These are phyloP conservation scores for Boletellus sp. DNA, from an alignment of 768 basidiomycete species.

Conservation along the genomic window DNA sequence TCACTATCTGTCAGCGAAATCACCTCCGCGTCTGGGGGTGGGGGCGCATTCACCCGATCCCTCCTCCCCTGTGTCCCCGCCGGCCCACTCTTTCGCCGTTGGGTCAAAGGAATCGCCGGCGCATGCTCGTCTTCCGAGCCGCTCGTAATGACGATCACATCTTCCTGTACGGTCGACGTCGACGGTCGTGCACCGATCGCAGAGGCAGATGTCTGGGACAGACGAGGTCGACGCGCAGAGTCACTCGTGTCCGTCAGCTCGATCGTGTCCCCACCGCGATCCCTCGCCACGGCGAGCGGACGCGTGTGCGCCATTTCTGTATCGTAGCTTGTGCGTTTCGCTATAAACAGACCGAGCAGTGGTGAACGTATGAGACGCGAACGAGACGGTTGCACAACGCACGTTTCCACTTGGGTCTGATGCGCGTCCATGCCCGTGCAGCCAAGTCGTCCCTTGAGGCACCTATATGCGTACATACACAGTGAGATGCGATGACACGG, in stretches of 20 bases:
- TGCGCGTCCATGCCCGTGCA: constrained; percentile 11
- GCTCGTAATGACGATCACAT: constrained; percentile 26
- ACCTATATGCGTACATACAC: neutral
- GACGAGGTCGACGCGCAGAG: constrained; percentile 1
- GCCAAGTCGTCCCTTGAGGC: neutral
- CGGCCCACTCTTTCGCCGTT: constrained; percentile 1
- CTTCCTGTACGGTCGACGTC: neutral
- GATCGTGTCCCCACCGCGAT: constrained; percentile 4
- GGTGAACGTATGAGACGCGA: neutral
- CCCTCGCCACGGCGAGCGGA: constrained; percentile 11
- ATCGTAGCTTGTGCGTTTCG: constrained; percentile 8
- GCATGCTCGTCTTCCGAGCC: constrained; percentile 14
- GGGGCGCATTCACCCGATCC: constrained; percentile 1
- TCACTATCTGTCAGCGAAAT: constrained; percentile 32
- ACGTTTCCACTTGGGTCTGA: constrained; percentile 15
- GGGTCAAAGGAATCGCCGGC: neutral
- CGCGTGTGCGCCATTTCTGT: constrained; percentile 4
- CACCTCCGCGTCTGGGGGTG: constrained; percentile 19
- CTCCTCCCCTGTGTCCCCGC: neutral
- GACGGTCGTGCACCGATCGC: neutral
- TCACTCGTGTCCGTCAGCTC: constrained; percentile 27
- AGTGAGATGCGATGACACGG: neutral
- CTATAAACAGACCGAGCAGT: constrained; percentile 5
- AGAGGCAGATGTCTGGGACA: neutral
- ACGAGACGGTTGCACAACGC: neutral